Percentiles rank a stretch among this genome's conserved stretches.
phyloP scores from a whole-genome alignment of 140 eudicot species.

The Senecio squalidus region DNA sequence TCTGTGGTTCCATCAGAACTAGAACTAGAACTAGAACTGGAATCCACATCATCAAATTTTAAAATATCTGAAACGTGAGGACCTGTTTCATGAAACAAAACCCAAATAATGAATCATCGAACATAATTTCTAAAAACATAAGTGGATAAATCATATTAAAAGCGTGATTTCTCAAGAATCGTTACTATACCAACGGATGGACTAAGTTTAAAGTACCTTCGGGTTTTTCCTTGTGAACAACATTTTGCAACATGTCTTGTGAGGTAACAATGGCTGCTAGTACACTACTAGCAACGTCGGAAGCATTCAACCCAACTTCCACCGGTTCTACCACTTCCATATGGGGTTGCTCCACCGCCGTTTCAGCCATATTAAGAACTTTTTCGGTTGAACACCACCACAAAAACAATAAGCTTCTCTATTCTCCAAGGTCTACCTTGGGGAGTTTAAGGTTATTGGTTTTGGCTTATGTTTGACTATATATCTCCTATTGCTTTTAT shows the following conservation, averaged over 20 bases:
- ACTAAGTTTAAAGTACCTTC: conserved; percentile 4
- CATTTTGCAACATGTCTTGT: background rate
- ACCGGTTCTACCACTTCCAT: background rate
- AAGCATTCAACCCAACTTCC: conserved; percentile 9
- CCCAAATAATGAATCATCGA: background rate
- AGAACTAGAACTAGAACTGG: background rate
- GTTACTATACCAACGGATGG: background rate
- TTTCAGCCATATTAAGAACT: conserved; percentile 14
- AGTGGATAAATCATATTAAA: no score
- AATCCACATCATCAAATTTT: background rate
- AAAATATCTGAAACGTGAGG: background rate
- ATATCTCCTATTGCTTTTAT: conserved; percentile 7
- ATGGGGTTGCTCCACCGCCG: background rate
- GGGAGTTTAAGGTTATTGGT: background rate
- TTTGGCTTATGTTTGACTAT: background rate
- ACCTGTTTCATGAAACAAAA: background rate
- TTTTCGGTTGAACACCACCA: background rate
- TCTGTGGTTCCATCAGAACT: background rate
- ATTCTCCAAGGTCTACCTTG: conserved; percentile 9
- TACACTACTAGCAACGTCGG: background rate
- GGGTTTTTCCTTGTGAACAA: background rate
- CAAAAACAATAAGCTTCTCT: conserved; percentile 5
- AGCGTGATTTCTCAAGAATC: background rate
- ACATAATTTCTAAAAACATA: no score
- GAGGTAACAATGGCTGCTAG: background rate